Base-by-base conservation (phyloP, 2,329 filamentous ascomycete genomes). In the Alternaria angustiovoidea region DNA sequence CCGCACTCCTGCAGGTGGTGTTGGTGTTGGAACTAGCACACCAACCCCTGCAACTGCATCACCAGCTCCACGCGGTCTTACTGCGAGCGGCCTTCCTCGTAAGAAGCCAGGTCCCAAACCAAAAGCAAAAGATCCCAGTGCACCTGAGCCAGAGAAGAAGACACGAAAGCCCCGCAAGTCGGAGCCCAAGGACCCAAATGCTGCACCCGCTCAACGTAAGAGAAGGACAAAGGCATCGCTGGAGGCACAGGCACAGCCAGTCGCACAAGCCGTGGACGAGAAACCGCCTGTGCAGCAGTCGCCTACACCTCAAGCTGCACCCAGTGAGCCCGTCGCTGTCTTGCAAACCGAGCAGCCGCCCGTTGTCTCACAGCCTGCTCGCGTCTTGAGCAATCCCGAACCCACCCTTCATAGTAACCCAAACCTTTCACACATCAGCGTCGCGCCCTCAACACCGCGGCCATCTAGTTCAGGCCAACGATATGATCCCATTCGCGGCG, bases 401-500 rank as follows among this genome's bases (percentile, higher is more conserved):
- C 65, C 70, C 57, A 71, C 66, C n/a, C 65, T 80, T 12, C 72
- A 77, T 66, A 75, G 72, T 63, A 78, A 78, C 57, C 75, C 76
- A 43, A 76, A 68, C 38, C 67, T 77, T 41, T 76, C 72, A 30
- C 72, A 78, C 62, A 74, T 80, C 70, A 70, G 78, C 79, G 44
- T 83, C 79, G 60, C 82, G 77, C 81, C 81, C 12, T 80, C 82
- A 51, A 82, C 82, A 61, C 81, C 83, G 53, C 79, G 84, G 58
- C 82, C 81, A 64, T 77, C 90, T 51, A 89, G 89, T 14, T 91
- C 91, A 71, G 90, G 93, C 43, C 91, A 93, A 72, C 92, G 91
- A 71, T 97, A 95, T 80, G 94, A 97, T 77, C 94, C 94, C 0
- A 93, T 97, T 65, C 88, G 94, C 47, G 92, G 87, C 6, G 86